A percentile compares a stretch with the other conserved stretches of the same genome.
phyloP scores from a whole-genome alignment of 1,284 basidiomycete species.

The Cryptococcus maquisensis region DNA sequence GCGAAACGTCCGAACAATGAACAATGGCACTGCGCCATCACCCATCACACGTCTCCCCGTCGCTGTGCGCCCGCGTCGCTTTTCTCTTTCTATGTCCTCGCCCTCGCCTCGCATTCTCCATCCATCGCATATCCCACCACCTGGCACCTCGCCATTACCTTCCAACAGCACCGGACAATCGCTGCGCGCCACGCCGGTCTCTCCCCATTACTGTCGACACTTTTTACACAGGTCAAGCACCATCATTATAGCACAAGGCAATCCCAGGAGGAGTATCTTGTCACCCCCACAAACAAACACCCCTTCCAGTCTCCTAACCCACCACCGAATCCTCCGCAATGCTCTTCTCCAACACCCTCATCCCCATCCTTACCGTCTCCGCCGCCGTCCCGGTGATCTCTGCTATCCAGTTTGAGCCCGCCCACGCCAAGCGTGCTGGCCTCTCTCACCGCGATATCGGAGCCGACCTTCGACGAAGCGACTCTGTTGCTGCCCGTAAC shows the following conservation, averaged over 20 bases:
- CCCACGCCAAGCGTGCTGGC: conserved; percentile 3
- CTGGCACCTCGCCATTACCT: not conserved
- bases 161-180: conserved; percentile 4
- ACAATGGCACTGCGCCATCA: not conserved
- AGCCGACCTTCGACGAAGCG: conserved; percentile 6
- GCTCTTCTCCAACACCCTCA: conserved; percentile 24
- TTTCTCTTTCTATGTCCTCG: not conserved
- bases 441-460: not conserved
- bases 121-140: not conserved
- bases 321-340: conserved; percentile 10
- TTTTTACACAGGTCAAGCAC: conserved; percentile 20
- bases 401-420: conserved; percentile 9
- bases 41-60: too few relatives aligned
- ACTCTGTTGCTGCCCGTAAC: conserved; percentile 4
- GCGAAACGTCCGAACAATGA: not conserved
- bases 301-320: not conserved
- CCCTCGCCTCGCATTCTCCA: not conserved
- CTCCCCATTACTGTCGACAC: conserved; percentile 15
- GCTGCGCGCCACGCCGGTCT: conserved; percentile 6
- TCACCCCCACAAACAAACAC: not conserved
- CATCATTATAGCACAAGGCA: not conserved
- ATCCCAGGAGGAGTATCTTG: conserved; percentile 8
- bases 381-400: conserved; percentile 7
- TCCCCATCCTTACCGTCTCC: conserved; percentile 23
- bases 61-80: not conserved